Percentiles rank a stretch among this genome's conserved stretches.
Evolutionary conservation across 2,329 filamentous ascomycete genomes (phyloP).

Genomic region (Sarocladium brachiariae): DNA sequence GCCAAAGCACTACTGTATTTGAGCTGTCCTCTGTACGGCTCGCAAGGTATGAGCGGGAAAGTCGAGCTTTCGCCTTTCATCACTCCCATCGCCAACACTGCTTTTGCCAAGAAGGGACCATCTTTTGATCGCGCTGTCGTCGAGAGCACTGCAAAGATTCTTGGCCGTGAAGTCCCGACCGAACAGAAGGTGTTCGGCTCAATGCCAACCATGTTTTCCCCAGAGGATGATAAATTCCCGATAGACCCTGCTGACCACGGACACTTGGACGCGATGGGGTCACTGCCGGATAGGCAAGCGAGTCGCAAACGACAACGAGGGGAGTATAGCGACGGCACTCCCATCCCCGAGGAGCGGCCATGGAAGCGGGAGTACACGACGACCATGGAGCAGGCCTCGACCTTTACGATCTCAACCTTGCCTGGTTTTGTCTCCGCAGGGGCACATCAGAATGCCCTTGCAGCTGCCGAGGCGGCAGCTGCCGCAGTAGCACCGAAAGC

Average conservation of each 20-base stretch:
- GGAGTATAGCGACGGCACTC: conserved; percentile 7
- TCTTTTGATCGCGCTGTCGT: conserved; percentile 58
- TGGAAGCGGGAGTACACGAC: conserved; percentile 45
- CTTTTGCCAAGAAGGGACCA: conserved; percentile 58
- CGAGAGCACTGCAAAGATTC: conserved; percentile 62
- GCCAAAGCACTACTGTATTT: conserved; percentile 82
- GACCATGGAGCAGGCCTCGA: conserved; percentile 53
- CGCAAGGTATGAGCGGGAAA: conserved; percentile 48
- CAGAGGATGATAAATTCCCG: conserved; percentile 64
- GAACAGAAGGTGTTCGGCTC: conserved; percentile 46
- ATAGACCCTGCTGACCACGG: conserved; percentile 47
- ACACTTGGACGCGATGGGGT: conserved; percentile 15
- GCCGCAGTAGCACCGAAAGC: conserved; percentile 15
- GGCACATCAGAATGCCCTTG: conserved; percentile 40
- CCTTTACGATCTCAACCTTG: conserved; percentile 52
- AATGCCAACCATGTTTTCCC: conserved; percentile 45
- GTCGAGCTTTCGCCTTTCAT: conserved; percentile 70
- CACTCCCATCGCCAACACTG: conserved; percentile 32
- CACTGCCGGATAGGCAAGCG: conserved; percentile 18
- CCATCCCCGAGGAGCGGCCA: conserved; percentile 21
- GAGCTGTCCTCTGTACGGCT: conserved; percentile 67
- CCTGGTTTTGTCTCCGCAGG: conserved; percentile 58
- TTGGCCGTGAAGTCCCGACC: conserved; percentile 55
- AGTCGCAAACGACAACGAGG: conserved; percentile 16
- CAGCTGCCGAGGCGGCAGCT: conserved; percentile 16